Percentiles rank a stretch among this genome's conserved stretches.
Evolutionary conservation across 345 rosid genomes (phyloP).

Genomic region (Chamaenerion angustifolium): DNA sequence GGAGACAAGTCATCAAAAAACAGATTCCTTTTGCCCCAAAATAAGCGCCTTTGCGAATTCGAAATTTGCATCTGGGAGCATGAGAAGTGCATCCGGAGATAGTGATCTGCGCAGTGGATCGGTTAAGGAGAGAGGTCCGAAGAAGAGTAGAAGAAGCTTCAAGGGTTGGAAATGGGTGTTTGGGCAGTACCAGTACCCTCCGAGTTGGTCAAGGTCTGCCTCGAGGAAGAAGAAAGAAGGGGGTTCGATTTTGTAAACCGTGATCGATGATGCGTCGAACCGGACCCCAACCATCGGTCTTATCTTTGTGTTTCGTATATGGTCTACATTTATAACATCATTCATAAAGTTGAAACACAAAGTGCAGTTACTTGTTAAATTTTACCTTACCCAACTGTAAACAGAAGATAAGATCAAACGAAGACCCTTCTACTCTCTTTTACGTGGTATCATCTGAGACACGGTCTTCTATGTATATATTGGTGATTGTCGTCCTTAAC

Average conservation of each 20-base stretch:
- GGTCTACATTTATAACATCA: too few species aligned
- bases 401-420: too few species aligned
- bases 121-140: conserved; percentile 46
- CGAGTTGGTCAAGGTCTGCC: conserved; percentile 13
- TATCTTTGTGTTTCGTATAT: too few species aligned
- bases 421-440: too few species aligned
- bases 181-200: conserved; percentile 34
- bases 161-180: conserved; percentile 94
- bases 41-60: conserved; percentile 22
- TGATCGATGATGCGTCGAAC: too few species aligned
- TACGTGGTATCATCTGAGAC: too few species aligned
- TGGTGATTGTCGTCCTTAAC: neutral
- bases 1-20: conserved; percentile 20
- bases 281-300: too few species aligned
- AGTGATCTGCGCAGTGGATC: conserved; percentile 17
- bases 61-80: conserved; percentile 43
- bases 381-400: too few species aligned
- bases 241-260: conserved; percentile 2
- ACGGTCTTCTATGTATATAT: too few species aligned
- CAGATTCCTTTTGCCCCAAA: conserved; percentile 13
- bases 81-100: conserved; percentile 19
- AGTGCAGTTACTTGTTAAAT: too few species aligned
- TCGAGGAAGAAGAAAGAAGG: conserved; percentile 28
- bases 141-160: conserved; percentile 70
- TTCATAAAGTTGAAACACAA: too few species aligned